Base-by-base conservation (phyloP, 2,329 filamentous ascomycete genomes). In the Didymella segeticola region DNA sequence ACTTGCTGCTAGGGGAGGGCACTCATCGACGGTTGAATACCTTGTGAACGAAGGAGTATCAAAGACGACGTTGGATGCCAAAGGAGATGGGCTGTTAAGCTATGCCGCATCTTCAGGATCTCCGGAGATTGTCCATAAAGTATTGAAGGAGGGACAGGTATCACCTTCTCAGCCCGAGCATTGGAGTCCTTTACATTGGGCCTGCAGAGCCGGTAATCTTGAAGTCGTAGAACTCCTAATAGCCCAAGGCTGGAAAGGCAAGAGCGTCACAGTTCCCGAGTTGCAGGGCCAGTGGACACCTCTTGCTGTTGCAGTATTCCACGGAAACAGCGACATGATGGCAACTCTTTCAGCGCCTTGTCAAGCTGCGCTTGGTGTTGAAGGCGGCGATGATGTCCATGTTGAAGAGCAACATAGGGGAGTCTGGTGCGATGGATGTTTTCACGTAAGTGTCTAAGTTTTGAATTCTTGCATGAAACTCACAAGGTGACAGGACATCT, bases 281-380 rank as follows among this genome's bases (percentile, higher is more conserved):
- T 23, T 39, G 3, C 27, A 41, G 17, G 46, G 48, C 9, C 4
- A 50, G 20, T 62, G 59, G 59, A 52, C 22, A 20, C 57, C 59
- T 29, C 1, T 52, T 4, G 22, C 43, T 25, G 49, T 62, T 15
- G 57, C 57, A 31, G 15, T 51, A n/a, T 62, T 53, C 17, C 59
- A 62, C 27, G 45, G 46, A 15, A 43, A 56, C n/a, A n/a, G n/a
- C n/a, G n/a, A n/a, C n/a, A n/a, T n/a, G n/a, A n/a, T n/a, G n/a
- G n/a, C n/a, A n/a, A n/a, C n/a, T n/a, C n/a, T n/a, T n/a, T n/a
- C n/a, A n/a, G n/a, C n/a, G n/a, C n/a, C n/a, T n/a, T n/a, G n/a
- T n/a, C n/a, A n/a, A n/a, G n/a, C n/a, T n/a, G n/a, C n/a, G n/a
- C n/a, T n/a, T n/a, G n/a, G n/a, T n/a, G n/a, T n/a, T n/a, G n/a